A percentile compares a stretch with the other conserved stretches of the same genome.
Conservation (phyloP, 352 stramenopile genomes). For the Globisporangium megalacanthum region DNA sequence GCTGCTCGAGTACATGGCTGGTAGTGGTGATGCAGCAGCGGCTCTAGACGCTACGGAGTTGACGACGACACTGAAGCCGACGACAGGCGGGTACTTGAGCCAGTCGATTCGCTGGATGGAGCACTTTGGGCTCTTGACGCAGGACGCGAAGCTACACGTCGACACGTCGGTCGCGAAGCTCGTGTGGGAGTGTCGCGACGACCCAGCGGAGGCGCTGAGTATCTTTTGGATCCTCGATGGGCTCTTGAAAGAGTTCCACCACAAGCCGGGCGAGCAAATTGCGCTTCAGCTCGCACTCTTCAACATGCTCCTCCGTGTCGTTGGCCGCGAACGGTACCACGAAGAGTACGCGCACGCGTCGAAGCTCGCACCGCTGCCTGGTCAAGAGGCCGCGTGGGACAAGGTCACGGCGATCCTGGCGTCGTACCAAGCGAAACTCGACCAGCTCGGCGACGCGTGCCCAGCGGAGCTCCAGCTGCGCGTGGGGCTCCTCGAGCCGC, state of each 20-base stretch:
- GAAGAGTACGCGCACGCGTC: conserved; percentile 58
- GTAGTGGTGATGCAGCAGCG: conserved; percentile 14
- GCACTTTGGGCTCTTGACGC: conserved; percentile 76
- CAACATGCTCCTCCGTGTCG: conserved; percentile 83
- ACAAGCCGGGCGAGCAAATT: conserved; percentile 82
- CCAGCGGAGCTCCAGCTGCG: conserved; percentile 62
- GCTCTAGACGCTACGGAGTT: conserved; percentile 7
- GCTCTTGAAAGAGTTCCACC: conserved; percentile 80
- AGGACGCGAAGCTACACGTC: conserved; percentile 64
- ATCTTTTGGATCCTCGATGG: conserved; percentile 80
- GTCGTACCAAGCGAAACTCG: conserved; percentile 70
- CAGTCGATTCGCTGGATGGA: conserved; percentile 90
- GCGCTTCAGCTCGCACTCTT: conserved; percentile 75
- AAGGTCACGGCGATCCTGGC: conserved; percentile 56
- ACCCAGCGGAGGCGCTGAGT: conserved; percentile 63
- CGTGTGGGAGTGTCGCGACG: conserved; percentile 82
- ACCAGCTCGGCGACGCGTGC: conserved; percentile 54
- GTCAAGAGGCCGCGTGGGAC: conserved; percentile 74
- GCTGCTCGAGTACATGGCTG: conserved; percentile 72
- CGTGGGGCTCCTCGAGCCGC: conserved; percentile 59
- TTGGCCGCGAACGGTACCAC: conserved; percentile 75
- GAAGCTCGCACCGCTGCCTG: conserved; percentile 53
- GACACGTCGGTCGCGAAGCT: conserved; percentile 75
- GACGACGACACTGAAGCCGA: conserved; percentile 26
- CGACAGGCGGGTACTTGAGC: conserved; percentile 68